Base-by-base conservation (phyloP, 306 rosid genomes). In the Hippophae tibetana region DNA sequence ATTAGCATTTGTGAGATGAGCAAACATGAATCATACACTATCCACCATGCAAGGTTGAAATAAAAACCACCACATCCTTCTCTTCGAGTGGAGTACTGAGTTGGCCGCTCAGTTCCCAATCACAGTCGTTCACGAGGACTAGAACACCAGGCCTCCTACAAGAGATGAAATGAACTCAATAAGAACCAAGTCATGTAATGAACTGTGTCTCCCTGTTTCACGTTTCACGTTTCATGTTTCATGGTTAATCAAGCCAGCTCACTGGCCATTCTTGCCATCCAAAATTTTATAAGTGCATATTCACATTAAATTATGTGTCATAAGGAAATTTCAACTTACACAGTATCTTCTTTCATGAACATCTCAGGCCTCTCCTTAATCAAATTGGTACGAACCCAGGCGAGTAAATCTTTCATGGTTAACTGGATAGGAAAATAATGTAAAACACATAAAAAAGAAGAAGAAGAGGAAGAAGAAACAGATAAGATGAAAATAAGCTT, bases 301-400 rank as follows among this genome's bases (percentile, higher is more conserved):
- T 2, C 13, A 31, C 42, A 57, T 13, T 13, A 52, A 72, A 54
- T 40, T 50, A 13, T 58, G 56, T 26, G 9, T 40, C 42, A 54
- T 38, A 31, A 66, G 56, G 27, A 27, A 40, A 57, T 0, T 40
- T 56, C 12, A 68, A 74, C 96, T 87, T 81, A 87, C 99, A 92
- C 95, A 52, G 95, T 79, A 61, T 92, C 93, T 68, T 82, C 96
- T 84, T 92, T 92, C 86, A 92, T 83, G 77, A 92, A 92, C 95
- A 92, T 92, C 72, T 92, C 99, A 11, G 99, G 89, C 68, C 99
- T 80, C 81, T 87, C 96, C 86, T 85, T 85, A 78, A 92, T 92
- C 88, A 92, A 56, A 78, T 85, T 85, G 57, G 73, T 68, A 51
- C 81, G 82, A 31, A 88, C 85, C 99, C 99, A 92, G 41, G 86